Conservation (phyloP, 2,329 filamentous ascomycete genomes). For the Celoporthe dispersa region DNA sequence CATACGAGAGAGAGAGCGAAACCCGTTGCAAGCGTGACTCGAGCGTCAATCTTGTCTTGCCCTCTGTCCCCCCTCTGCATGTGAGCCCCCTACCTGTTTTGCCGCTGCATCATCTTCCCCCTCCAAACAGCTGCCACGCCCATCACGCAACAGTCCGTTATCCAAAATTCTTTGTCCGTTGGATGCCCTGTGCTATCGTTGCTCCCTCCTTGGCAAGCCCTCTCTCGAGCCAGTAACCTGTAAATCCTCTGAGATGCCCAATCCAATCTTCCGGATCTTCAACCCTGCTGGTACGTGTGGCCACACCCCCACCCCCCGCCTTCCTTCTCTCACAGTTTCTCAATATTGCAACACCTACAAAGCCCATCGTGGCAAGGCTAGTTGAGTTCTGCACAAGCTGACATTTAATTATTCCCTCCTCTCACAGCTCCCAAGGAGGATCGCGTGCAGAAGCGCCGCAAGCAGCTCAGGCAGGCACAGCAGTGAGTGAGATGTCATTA, state of each 20-base stretch:
- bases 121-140: not conserved
- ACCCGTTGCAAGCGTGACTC: not conserved
- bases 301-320: too few species aligned
- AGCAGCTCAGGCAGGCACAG: constrained; percentile 38
- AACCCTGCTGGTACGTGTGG: constrained; percentile 37
- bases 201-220: too few species aligned
- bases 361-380: not conserved
- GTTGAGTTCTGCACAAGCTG: not conserved
- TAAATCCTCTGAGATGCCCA: constrained; percentile 21
- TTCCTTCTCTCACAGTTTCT: not conserved
- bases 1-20: not conserved
- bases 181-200: too few species aligned
- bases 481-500: constrained; percentile 29
- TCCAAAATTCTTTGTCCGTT: not conserved
- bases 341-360: not conserved
- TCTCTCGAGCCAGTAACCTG: too few species aligned
- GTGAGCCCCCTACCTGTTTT: not conserved
- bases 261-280: constrained; percentile 41
- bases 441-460: constrained; percentile 34
- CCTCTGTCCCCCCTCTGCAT: too few species aligned
- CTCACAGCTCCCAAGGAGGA: constrained; percentile 35
- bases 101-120: not conserved
- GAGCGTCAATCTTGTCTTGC: not conserved
- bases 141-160: not conserved
- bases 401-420: constrained; percentile 8